Conservation (phyloP, 805 yeast species). For the Lipomyces sp. region DNA sequence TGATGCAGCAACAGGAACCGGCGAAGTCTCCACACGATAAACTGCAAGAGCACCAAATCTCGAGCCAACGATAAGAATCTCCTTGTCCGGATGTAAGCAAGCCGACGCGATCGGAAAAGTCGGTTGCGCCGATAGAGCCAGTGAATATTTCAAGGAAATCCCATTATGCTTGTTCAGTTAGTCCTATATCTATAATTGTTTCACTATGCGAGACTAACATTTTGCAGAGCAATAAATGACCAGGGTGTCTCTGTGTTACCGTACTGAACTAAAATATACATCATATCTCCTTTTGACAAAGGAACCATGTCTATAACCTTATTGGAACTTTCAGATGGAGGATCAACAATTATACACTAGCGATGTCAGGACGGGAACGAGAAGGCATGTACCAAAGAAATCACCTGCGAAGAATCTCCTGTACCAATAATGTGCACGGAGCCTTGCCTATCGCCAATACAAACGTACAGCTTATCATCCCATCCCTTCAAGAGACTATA, state of each 20-base stretch:
- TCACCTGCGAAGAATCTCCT: neutral
- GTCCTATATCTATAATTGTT: neutral
- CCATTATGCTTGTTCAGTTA: constrained; percentile 1
- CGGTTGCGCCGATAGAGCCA: constrained; percentile 46
- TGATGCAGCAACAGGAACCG: neutral
- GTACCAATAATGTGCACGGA: constrained; percentile 39
- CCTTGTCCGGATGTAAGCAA: constrained; percentile 48
- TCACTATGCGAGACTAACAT: constrained; percentile 37
- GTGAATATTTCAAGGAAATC: constrained; percentile 4
- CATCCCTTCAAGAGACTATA: constrained; percentile 53
- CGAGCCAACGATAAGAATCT: constrained; percentile 65
- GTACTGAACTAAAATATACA: constrained; percentile 59
- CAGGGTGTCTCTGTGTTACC: constrained; percentile 67
- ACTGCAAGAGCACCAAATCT: constrained; percentile 69
- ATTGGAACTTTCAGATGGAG: constrained; percentile 9
- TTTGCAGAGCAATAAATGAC: constrained; percentile 49
- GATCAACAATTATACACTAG: constrained; percentile 22
- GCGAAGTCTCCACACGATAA: constrained; percentile 46
- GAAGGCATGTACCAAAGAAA: neutral
- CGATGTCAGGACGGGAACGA: neutral
- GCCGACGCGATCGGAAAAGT: constrained; percentile 66
- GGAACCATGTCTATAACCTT: constrained; percentile 36
- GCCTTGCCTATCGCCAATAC: constrained; percentile 45
- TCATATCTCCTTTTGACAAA: constrained; percentile 15
- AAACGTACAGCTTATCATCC: constrained; percentile 19